phyloP scores from a whole-genome alignment of 352 stramenopile genomes.

The Phytopythium litorale region DNA sequence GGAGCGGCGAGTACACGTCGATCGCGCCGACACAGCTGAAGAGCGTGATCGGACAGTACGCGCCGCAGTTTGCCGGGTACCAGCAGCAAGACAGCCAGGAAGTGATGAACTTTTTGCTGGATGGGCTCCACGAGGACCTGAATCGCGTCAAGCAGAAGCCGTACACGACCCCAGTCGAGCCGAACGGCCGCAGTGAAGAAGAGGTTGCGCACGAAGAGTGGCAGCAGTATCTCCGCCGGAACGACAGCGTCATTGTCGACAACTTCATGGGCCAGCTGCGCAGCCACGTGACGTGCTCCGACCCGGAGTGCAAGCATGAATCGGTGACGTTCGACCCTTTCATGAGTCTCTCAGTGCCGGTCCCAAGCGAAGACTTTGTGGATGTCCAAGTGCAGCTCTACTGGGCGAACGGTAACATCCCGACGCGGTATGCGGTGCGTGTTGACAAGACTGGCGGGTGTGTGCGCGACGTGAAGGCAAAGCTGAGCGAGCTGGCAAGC shows the following conservation, averaged over 20 bases:
- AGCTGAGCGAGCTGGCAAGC: constrained; percentile 44
- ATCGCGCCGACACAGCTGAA: constrained; percentile 80
- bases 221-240: constrained; percentile 84
- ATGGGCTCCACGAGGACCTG: constrained; percentile 91
- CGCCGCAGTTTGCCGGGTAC: constrained; percentile 87
- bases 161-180: constrained; percentile 68
- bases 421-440: constrained; percentile 67
- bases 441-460: constrained; percentile 46
- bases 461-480: constrained; percentile 55
- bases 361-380: constrained; percentile 64
- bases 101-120: constrained; percentile 90
- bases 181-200: constrained; percentile 58
- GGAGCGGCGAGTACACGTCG: constrained; percentile 86
- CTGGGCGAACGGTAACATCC: constrained; percentile 64
- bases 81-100: constrained; percentile 92
- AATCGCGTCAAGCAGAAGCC: constrained; percentile 85
- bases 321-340: constrained; percentile 90
- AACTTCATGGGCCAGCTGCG: constrained; percentile 89
- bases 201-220: constrained; percentile 78
- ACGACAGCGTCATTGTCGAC: constrained; percentile 91
- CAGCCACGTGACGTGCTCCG: constrained; percentile 83
- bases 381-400: constrained; percentile 65
- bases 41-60: constrained; percentile 80
- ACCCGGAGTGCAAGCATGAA: constrained; percentile 67
- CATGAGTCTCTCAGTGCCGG: constrained; percentile 87